phyloP scores from a whole-genome alignment of 2,329 filamentous ascomycete genomes.

The Pseudogymnoascus sp. region DNA sequence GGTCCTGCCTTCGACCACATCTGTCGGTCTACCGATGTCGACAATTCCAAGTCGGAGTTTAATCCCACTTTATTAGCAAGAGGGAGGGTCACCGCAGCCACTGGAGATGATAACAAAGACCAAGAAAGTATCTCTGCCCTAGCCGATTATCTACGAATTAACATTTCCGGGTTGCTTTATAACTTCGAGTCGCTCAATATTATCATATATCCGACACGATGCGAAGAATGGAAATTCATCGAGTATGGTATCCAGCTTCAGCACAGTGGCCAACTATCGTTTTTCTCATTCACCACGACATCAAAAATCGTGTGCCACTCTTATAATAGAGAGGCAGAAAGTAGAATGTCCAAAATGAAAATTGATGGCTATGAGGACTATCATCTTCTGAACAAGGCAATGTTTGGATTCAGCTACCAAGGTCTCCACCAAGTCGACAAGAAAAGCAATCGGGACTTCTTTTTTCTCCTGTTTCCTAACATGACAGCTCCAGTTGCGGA shows the following conservation, averaged over 20 bases:
- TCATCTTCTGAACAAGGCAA: slow-evolving; percentile 12
- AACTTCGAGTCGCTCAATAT: slow-evolving; percentile 16
- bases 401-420: slow-evolving; percentile 20
- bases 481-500: slow-evolving; percentile 29
- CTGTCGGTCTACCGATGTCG: background rate
- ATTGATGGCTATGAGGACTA: background rate
- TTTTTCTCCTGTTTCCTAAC: slow-evolving; percentile 45
- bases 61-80: background rate
- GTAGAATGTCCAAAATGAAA: background rate
- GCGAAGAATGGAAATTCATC: slow-evolving; percentile 25
- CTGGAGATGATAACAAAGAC: background rate
- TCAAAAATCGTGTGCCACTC: background rate
- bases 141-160: slow-evolving; percentile 17
- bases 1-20: background rate
- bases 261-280: background rate
- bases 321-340: background rate
- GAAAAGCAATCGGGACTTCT: slow-evolving; percentile 23
- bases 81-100: background rate
- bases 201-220: slow-evolving; percentile 21
- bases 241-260: slow-evolving; percentile 11
- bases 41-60: background rate
- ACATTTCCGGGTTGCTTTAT: slow-evolving; percentile 19
- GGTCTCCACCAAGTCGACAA: slow-evolving; percentile 14
- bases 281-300: background rate
- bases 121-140: slow-evolving; percentile 4